Base-by-base conservation (phyloP, 148 eudicot genomes). In the Drosera capensis region DNA sequence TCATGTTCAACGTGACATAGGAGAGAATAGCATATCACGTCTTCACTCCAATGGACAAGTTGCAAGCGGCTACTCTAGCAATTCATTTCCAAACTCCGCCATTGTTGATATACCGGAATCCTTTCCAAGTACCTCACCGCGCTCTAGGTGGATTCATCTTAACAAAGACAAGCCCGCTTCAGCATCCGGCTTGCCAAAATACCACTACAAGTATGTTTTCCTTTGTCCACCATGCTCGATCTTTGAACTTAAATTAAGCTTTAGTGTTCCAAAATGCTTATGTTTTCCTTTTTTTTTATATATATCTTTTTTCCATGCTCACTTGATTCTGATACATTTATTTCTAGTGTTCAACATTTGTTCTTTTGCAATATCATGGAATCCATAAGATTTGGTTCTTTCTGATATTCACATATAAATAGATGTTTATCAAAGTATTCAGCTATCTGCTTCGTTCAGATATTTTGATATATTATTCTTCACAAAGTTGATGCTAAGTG, bases 141-240 rank as follows among this genome's bases (percentile, higher is more conserved):
- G 53, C 18, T 46, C 67, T 18, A 78, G 94, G 88, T 72, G 78
- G 86, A 79, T 41, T 56, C 65, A 56, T 53, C 76, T 63, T 29
- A 54, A 38, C 41, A 92, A 78, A 62, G 86, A 81, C 55, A 73
- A 49, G 46, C 49, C 70, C 17, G 44, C 70, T 58, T 65, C 94
- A 44, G 71, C 68, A 30, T 81, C 95, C 38, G 95, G 95, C 51
- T 63, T 92, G 30, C 83, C 79, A 43, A 76, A 71, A 63, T 85
- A 92, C 76, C 60, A 45, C 40, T 77, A 81, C 82, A 90, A 75
- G 99, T 90, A 85, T 46, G 95, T 62, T 35, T 26, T 14, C 11
- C 18, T 17, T 14, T 39, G 14, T 39, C 6, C 38, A 5, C 38
- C 38, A 11, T 34, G 11, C 38, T 11, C n/a, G n/a, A n/a, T n/a